A percentile compares a stretch with the other conserved stretches of the same genome.
phyloP scores from a whole-genome alignment of 2,329 filamentous ascomycete genomes.

The Pseudohalonectria lignicola region DNA sequence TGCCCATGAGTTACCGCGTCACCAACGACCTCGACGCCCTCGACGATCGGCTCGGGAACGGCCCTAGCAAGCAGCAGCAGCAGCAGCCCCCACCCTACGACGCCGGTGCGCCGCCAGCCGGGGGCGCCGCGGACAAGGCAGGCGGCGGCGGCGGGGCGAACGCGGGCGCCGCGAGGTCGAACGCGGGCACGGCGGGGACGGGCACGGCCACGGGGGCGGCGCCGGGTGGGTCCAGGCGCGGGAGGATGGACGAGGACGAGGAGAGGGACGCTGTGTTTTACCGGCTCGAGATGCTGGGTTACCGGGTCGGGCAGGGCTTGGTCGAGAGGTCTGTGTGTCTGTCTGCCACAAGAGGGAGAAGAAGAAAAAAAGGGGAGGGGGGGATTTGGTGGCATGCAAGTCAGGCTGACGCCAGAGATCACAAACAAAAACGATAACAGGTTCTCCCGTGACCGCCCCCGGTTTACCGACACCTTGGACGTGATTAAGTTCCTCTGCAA shows the following conservation, averaged over 20 bases:
- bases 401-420: too few species aligned
- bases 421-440: too few species aligned
- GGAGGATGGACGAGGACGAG: constrained; percentile 62
- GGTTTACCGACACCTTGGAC: constrained; percentile 85
- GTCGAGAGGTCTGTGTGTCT: constrained; percentile 66
- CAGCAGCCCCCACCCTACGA: neutral
- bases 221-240: constrained; percentile 8
- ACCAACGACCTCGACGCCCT: constrained; percentile 60
- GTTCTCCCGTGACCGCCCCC: constrained; percentile 72
- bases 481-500: constrained; percentile 99
- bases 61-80: constrained; percentile 18
- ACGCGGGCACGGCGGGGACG: constrained; percentile 5
- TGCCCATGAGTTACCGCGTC: constrained; percentile 84
- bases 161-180: neutral
- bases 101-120: neutral
- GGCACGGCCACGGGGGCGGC: constrained; percentile 8
- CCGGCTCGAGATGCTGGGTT: constrained; percentile 73
- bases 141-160: neutral
- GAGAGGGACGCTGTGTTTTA: constrained; percentile 77
- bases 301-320: constrained; percentile 83
- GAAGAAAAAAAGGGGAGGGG: neutral
- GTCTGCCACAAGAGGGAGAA: too few species aligned
- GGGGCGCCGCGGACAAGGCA: constrained; percentile 3
- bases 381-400: neutral
- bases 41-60: constrained; percentile 15